A percentile compares a stretch with the other conserved stretches of the same genome.
phyloP scores from a whole-genome alignment of 78 protist genomes.

The Guillardia theta region DNA sequence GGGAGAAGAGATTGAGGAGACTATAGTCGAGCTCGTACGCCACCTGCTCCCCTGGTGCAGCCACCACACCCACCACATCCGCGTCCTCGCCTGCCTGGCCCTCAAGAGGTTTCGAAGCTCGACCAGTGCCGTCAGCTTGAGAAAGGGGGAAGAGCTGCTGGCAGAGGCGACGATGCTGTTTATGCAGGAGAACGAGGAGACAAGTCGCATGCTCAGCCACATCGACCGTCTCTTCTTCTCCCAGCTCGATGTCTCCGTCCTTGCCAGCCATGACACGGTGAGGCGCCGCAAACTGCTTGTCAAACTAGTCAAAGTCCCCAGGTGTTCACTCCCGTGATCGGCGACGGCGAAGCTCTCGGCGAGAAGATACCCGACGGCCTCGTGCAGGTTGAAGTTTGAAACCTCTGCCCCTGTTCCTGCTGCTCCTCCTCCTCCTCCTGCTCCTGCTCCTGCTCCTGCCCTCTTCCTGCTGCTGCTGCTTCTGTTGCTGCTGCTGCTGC shows the following conservation, averaged over 20 bases:
- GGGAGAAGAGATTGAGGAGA: too few species aligned
- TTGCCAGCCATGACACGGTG: neutral
- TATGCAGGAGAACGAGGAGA: neutral
- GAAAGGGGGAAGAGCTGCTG: neutral
- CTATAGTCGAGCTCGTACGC: too few species aligned
- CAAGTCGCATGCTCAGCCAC: neutral
- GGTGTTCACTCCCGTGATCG: neutral
- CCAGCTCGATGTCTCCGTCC: neutral
- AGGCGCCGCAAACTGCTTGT: too few species aligned
- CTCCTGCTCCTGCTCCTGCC: neutral
- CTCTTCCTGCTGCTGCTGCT: neutral
- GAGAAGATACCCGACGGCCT: neutral
- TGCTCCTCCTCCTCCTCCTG: neutral
- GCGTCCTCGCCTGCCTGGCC: neutral
- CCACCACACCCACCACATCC: neutral
- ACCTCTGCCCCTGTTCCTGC: neutral
- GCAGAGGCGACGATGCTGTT: neutral
- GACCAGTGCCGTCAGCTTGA: neutral
- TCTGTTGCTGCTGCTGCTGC: neutral
- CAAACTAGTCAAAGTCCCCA: too few species aligned
- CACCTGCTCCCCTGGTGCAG: neutral
- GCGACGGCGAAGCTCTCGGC: neutral
- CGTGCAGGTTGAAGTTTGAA: neutral
- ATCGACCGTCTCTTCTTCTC: neutral
- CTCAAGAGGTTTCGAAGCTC: neutral